Evolutionary conservation across 2,329 filamentous ascomycete genomes (phyloP), one percentile per base, ranked within the genome.

Genomic region (Onygena corvina): DNA sequence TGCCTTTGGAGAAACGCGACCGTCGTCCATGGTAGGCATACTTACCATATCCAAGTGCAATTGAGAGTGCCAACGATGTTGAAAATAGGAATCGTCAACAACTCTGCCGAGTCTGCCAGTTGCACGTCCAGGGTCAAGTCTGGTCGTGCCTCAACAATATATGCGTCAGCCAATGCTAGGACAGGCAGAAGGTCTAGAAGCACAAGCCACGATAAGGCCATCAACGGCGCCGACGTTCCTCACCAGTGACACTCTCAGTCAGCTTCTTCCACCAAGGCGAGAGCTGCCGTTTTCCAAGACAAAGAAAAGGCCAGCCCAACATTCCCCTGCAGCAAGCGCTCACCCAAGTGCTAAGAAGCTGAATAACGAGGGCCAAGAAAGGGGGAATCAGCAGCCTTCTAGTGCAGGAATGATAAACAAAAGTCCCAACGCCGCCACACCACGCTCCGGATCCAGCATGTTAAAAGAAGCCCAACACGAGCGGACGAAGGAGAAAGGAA

Each of bases 261-360:
- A 64, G 40, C 56, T 63, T 47, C 58, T 71, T n/a, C 69, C 69
- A 12, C 69, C 69, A 16, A 69, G 62, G 52, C 54, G 69, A 52
- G 59, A 65, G 12, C 60, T 72, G 0, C 69, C 69, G 2, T 72
- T 71, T 49, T 48, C 58, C 21, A 66, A 60, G 49, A 57, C 58
- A 16, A 54, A 48, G 12, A 31, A 53, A 23, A 61, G 60, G 47
- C 31, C 25, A 12, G 34, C 36, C 14, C 56, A 33, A 60, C 65
- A 27, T 50, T 69, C 4, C 56, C 64, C 1, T 45, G 55, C 7
- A 69, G 66, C 35, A 47, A 63, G 0, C n/a, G n/a, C n/a, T 53
- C 57, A 4, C 54, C 30, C 30, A 3, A 33, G 14, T 4, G 25
- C 42, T 14, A 46, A 31, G 30, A 38, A 36, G 20, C 11, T 16